Evolutionary conservation across 2,329 filamentous ascomycete genomes (phyloP).

Genomic region (Pestalotiopsis fici): DNA sequence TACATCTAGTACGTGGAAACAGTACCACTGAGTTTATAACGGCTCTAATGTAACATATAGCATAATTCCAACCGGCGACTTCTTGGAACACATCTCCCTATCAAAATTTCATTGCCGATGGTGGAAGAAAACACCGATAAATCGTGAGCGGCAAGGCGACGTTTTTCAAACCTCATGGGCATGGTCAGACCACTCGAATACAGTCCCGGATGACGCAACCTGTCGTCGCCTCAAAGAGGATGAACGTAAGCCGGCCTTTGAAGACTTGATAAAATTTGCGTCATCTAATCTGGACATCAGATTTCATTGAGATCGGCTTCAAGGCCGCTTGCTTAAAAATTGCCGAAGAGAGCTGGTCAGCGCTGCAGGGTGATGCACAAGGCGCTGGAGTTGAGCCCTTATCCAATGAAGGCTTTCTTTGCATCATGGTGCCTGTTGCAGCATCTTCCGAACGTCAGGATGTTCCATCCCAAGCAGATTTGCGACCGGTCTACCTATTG

Average conservation of each 20-base stretch:
- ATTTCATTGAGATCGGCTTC: background rate
- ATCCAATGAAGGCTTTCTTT: background rate
- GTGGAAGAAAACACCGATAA: background rate
- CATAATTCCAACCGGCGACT: background rate
- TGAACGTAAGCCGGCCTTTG: too few relatives aligned
- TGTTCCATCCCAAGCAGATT: background rate
- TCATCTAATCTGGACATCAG: background rate
- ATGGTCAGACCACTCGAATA: background rate
- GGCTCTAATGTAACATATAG: background rate
- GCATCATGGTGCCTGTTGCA: background rate
- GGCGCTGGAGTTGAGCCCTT: background rate
- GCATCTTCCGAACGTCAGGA: background rate
- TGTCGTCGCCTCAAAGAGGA: background rate
- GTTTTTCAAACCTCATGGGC: background rate
- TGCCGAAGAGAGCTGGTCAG: background rate
- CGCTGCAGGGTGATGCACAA: background rate
- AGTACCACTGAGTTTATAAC: background rate
- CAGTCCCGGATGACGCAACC: background rate
- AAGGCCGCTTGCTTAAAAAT: background rate
- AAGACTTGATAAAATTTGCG: too few relatives aligned
- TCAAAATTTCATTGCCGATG: background rate
- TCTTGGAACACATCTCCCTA: background rate
- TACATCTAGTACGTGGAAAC: background rate
- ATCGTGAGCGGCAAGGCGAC: background rate
- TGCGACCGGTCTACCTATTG: background rate